phyloP scores from a whole-genome alignment of 208 protist genomes.

The Trypanosoma mega region DNA sequence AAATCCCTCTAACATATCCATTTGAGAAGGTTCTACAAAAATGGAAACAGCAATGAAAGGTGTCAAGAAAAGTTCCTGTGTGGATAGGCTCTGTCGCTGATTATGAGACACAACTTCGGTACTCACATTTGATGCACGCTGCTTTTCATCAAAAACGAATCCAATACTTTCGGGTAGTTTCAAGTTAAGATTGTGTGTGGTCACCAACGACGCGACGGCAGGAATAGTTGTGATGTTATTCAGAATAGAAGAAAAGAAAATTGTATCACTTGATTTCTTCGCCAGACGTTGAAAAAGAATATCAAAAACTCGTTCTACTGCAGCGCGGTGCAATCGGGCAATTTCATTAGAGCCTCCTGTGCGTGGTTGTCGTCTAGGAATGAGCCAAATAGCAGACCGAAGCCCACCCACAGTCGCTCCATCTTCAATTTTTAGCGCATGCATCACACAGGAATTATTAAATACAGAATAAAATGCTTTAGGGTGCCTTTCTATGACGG shows the following conservation, averaged over 20 bases:
- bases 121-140: not conserved
- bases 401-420: not conserved
- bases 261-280: not conserved
- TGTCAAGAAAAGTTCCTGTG: constrained; percentile 15
- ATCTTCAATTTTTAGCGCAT: not conserved
- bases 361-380: constrained; percentile 25
- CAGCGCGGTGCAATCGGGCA: constrained; percentile 3
- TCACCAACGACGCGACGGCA: constrained; percentile 20
- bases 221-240: constrained; percentile 27
- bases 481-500: constrained; percentile 28
- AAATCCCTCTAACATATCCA: constrained; percentile 28
- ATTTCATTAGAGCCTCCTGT: not conserved
- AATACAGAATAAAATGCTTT: constrained; percentile 30
- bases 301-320: constrained; percentile 17
- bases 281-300: constrained; percentile 22
- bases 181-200: constrained; percentile 20
- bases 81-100: too few species aligned
- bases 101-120: not conserved
- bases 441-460: constrained; percentile 24
- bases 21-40: constrained; percentile 5
- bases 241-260: constrained; percentile 15
- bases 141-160: constrained; percentile 4
- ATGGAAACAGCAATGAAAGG: constrained; percentile 25
- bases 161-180: constrained; percentile 19
- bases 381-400: constrained; percentile 21